Conservation (phyloP, 768 basidiomycete species). For the Lyophyllum atratum region DNA sequence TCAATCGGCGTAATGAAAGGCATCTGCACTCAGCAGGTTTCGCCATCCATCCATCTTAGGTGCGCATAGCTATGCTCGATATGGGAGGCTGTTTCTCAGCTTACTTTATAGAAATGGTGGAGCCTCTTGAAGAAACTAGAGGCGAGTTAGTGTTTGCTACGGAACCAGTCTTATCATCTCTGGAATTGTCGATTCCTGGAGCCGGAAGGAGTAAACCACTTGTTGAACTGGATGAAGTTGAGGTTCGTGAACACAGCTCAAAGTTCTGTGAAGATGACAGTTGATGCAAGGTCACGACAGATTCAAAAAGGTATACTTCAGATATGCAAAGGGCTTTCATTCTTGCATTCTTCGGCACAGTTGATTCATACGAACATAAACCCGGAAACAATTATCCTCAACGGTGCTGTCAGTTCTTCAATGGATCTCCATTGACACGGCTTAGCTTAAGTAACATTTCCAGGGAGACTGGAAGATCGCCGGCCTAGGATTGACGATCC, state of each 20-base stretch:
- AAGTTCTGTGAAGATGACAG: conserved; percentile 2
- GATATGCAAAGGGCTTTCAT: conserved; percentile 85
- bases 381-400: conserved; percentile 87
- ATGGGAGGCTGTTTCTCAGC: conserved; percentile 7
- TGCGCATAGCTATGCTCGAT: conserved; percentile 30
- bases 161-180: conserved; percentile 82
- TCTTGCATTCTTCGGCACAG: conserved; percentile 90
- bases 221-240: conserved; percentile 94
- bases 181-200: conserved; percentile 75
- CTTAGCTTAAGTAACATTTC: not conserved
- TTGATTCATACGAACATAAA: conserved; percentile 90
- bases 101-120: conserved; percentile 80
- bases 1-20: conserved; percentile 44
- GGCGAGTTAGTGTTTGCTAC: conserved; percentile 91
- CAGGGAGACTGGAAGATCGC: conserved; percentile 99
- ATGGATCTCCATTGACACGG: not conserved
- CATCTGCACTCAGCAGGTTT: conserved; percentile 77
- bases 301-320: conserved; percentile 97
- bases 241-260: conserved; percentile 53
- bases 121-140: conserved; percentile 93
- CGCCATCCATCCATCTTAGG: conserved; percentile 94
- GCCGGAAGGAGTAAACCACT: conserved; percentile 54
- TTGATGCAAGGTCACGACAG: conserved; percentile 36
- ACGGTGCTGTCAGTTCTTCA: conserved; percentile 65
- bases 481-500: conserved; percentile 85